These are phyloP conservation scores for Lachnellula willkommii DNA, from an alignment of 2,329 filamentous ascomycete genomes.

Conservation along the genomic window DNA sequence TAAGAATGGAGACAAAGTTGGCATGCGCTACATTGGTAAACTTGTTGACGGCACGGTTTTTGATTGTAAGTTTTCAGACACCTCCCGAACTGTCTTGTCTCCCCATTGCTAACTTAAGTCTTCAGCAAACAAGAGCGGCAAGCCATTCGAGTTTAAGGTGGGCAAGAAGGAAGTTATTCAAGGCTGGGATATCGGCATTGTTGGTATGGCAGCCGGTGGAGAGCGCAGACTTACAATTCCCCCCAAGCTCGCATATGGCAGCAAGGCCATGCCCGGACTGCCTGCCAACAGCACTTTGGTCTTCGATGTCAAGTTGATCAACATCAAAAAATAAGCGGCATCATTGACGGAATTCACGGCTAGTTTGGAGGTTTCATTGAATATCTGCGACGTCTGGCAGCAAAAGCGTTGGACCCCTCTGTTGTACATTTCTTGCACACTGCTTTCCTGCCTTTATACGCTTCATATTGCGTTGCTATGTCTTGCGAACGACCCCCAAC, in stretches of 20 bases:
- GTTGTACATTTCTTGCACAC: slow-evolving; percentile 27
- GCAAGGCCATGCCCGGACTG: slow-evolving; percentile 74
- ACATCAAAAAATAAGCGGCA: slow-evolving; percentile 63
- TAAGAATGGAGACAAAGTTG: slow-evolving; percentile 85
- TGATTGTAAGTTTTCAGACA: slow-evolving; percentile 61
- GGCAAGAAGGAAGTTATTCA: slow-evolving; percentile 96
- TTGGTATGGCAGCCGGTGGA: slow-evolving; percentile 87
- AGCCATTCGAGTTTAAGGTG: slow-evolving; percentile 94
- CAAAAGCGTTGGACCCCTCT: slow-evolving; percentile 18
- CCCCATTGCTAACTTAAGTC: slow-evolving; percentile 22
- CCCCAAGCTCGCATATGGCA: slow-evolving; percentile 82
- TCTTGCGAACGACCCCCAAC: slow-evolving; percentile 30
- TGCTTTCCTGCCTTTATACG: slow-evolving; percentile 16
- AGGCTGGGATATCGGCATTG: slow-evolving; percentile 94
- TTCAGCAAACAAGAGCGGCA: slow-evolving; percentile 94
- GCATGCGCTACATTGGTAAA: slow-evolving; percentile 98
- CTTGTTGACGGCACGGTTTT: slow-evolving; percentile 91
- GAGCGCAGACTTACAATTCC: slow-evolving; percentile 93
- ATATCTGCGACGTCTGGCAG: slow-evolving; percentile 13
- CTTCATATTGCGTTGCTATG: slow-evolving; percentile 9
- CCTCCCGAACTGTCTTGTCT: background rate
- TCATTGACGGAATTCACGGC: background rate
- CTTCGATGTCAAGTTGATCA: slow-evolving; percentile 85
- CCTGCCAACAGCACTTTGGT: slow-evolving; percentile 84
- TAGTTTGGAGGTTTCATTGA: slow-evolving; percentile 5